Evolutionary conservation across 1,284 basidiomycete genomes (phyloP).

Genomic region (Afroboletus lepidellus): DNA sequence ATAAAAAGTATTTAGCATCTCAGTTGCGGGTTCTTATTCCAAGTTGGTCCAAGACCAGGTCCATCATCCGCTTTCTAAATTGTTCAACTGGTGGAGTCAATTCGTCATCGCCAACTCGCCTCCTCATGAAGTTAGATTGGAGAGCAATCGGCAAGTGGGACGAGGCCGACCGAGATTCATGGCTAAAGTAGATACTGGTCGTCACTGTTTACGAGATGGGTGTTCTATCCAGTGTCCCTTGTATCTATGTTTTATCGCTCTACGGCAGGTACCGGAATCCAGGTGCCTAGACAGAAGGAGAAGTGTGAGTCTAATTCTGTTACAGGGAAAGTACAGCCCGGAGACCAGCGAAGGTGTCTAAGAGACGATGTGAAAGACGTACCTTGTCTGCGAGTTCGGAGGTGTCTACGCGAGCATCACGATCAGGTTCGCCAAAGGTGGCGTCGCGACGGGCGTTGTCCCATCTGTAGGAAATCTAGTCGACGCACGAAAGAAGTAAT

Average conservation of each 20-base stretch:
- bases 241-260: neutral
- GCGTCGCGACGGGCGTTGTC: constrained; percentile 61
- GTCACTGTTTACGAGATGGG: too few relatives aligned
- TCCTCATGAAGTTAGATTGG: too few relatives aligned
- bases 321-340: neutral
- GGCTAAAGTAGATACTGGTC: too few relatives aligned
- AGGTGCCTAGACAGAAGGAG: constrained; percentile 19
- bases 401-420: constrained; percentile 58
- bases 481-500: neutral
- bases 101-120: too few relatives aligned
- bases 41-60: too few relatives aligned
- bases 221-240: neutral
- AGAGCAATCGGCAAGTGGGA: too few relatives aligned
- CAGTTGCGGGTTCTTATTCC: too few relatives aligned
- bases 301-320: neutral
- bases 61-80: too few relatives aligned
- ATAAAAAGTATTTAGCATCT: too few relatives aligned
- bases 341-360: neutral
- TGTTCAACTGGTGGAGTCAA: too few relatives aligned
- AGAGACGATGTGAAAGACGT: constrained; percentile 9
- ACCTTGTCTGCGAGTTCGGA: constrained; percentile 67
- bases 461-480: constrained; percentile 50
- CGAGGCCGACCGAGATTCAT: too few relatives aligned
- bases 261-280: constrained; percentile 28
- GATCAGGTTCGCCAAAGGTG: constrained; percentile 51